Evolutionary conservation across 2,329 filamentous ascomycete species (phyloP).

Genomic region (Diaporthe humulicola): DNA sequence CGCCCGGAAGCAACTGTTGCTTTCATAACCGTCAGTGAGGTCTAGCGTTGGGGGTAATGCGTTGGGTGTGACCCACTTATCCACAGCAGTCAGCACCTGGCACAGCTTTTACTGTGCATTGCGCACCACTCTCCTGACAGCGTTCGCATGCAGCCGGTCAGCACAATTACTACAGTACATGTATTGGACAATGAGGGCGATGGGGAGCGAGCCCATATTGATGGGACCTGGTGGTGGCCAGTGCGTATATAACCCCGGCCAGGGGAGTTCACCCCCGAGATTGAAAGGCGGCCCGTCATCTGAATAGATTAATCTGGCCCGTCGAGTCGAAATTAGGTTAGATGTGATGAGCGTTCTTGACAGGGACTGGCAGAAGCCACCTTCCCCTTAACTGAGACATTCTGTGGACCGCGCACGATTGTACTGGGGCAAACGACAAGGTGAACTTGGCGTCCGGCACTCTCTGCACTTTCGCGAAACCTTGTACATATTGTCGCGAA

Average conservation of each 20-base stretch:
- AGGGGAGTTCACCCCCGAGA: slow-evolving; percentile 29
- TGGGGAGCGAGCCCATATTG: slow-evolving; percentile 4
- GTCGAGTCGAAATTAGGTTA: slow-evolving; percentile 31
- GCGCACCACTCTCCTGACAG: slow-evolving; percentile 1
- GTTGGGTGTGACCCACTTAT: background rate
- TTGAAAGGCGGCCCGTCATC: slow-evolving; percentile 32
- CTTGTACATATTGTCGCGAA: slow-evolving; percentile 18
- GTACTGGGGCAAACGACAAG: slow-evolving; percentile 8
- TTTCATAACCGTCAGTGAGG: slow-evolving; percentile 1
- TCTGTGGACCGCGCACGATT: slow-evolving; percentile 17
- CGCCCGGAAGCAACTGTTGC: background rate
- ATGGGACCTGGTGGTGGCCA: slow-evolving; percentile 19
- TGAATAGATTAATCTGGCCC: slow-evolving; percentile 29
- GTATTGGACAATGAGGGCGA: background rate
- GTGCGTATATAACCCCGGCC: background rate
- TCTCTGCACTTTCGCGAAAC: slow-evolving; percentile 19
- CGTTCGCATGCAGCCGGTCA: background rate
- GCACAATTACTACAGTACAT: background rate
- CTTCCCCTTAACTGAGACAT: slow-evolving; percentile 33
- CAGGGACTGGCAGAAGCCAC: slow-evolving; percentile 27
- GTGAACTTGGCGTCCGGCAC: slow-evolving; percentile 13
- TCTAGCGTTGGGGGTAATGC: slow-evolving; percentile 6
- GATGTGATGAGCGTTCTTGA: slow-evolving; percentile 5
- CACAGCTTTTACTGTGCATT: background rate
- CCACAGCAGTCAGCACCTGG: slow-evolving; percentile 1